Conservation (phyloP, 2,329 filamentous ascomycete species). For the Trichoderma lentiforme region DNA sequence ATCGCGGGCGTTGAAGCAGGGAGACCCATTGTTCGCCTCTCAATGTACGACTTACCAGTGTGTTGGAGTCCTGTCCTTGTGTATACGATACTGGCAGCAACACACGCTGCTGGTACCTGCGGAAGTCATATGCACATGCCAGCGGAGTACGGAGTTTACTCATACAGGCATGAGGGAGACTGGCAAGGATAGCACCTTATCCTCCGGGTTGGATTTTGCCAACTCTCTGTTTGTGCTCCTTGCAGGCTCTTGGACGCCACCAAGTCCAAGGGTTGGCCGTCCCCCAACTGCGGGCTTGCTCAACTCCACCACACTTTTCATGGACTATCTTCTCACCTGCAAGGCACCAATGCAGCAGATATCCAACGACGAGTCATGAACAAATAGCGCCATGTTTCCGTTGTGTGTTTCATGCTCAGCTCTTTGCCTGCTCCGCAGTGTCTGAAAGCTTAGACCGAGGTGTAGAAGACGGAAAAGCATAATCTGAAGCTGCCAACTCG, state of each 20-base stretch:
- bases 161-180: background rate
- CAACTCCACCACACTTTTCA: conserved; percentile 5
- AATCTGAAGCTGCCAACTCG: background rate
- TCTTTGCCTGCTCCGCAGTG: background rate
- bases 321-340: background rate
- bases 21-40: background rate
- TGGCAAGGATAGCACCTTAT: background rate
- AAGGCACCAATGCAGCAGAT: background rate
- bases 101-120: background rate
- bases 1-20: background rate
- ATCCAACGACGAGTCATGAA: background rate
- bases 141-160: background rate
- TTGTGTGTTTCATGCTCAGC: background rate
- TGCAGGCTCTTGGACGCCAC: background rate
- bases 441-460: background rate
- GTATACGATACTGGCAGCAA: background rate
- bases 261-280: background rate
- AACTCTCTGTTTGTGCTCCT: background rate
- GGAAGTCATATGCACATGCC: background rate
- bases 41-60: background rate
- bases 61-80: background rate
- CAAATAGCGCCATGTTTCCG: background rate
- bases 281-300: background rate
- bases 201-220: background rate
- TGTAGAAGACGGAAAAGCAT: background rate